Percentiles rank a stretch among this genome's conserved stretches.
Conservation (phyloP, 1,284 basidiomycete genomes). For the Tranzscheliella williamsii region DNA sequence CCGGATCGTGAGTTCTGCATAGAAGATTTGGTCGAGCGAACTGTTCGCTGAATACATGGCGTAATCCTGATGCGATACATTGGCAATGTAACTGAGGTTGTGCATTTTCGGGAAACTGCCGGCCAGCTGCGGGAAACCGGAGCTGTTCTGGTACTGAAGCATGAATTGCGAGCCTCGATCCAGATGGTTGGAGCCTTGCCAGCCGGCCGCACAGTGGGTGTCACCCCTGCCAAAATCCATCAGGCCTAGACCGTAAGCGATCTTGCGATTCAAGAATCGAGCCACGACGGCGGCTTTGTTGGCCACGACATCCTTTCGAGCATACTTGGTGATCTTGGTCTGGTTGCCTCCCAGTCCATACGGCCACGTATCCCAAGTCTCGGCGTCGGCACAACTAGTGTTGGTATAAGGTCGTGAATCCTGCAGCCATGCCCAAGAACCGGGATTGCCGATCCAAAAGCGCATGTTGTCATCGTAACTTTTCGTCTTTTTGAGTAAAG, state of each 20-base stretch:
- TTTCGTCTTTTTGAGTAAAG: conserved; percentile 39
- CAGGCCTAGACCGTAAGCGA: conserved; percentile 44
- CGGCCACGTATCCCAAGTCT: conserved; percentile 48
- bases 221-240: conserved; percentile 41
- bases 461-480: conserved; percentile 40
- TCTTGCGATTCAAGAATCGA: conserved; percentile 39
- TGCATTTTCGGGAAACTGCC: conserved; percentile 42
- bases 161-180: conserved; percentile 32
- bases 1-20: conserved; percentile 21
- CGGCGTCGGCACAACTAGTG: conserved; percentile 15
- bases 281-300: conserved; percentile 35
- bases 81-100: conserved; percentile 35
- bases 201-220: conserved; percentile 33
- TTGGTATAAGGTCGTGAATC: conserved; percentile 38
- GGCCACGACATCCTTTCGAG: conserved; percentile 16
- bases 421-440: conserved; percentile 51
- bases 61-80: conserved; percentile 45
- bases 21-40: conserved; percentile 33
- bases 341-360: conserved; percentile 52
- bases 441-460: conserved; percentile 52
- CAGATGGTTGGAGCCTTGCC: conserved; percentile 55
- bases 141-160: conserved; percentile 35
- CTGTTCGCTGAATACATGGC: conserved; percentile 40
- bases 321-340: conserved; percentile 30
- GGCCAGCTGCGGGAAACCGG: conserved; percentile 10